phyloP scores from a whole-genome alignment of 768 basidiomycete genomes.

The Cyathus striatus region DNA sequence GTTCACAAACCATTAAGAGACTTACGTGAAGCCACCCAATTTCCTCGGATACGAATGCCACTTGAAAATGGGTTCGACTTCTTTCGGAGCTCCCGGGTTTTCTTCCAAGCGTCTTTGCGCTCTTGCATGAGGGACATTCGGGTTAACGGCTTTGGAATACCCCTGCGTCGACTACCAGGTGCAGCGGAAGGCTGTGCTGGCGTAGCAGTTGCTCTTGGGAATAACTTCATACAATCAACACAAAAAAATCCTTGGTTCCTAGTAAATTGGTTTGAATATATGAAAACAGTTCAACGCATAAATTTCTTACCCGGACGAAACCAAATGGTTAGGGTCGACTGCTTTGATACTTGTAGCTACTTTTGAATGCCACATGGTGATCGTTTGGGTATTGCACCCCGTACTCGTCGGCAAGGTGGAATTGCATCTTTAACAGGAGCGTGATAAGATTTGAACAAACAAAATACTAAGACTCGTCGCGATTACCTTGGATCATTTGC shows the following conservation, averaged over 20 bases:
- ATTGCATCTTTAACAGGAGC: conserved; percentile 35
- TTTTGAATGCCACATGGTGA: conserved; percentile 53
- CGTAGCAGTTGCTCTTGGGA: conserved; percentile 29
- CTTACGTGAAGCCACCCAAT: conserved; percentile 54
- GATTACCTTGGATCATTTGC: conserved; percentile 65
- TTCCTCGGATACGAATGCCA: conserved; percentile 51
- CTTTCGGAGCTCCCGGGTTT: conserved; percentile 29
- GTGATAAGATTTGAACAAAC: background rate
- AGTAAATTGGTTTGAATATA: conserved; percentile 2
- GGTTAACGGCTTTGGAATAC: conserved; percentile 35
- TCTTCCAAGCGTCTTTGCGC: conserved; percentile 43
- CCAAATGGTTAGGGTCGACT: conserved; percentile 59
- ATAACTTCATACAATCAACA: conserved; percentile 49
- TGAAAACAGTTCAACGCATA: background rate
- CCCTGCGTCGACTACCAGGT: conserved; percentile 31
- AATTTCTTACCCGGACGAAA: conserved; percentile 50
- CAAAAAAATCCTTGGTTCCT: conserved; percentile 59
- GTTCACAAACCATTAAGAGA: too few relatives aligned
- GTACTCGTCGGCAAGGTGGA: conserved; percentile 41
- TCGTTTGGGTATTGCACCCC: conserved; percentile 41
- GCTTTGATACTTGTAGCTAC: conserved; percentile 38
- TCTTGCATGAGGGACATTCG: conserved; percentile 41
- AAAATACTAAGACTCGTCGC: too few relatives aligned
- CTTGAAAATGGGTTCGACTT: conserved; percentile 22
- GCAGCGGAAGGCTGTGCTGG: conserved; percentile 37